Evolutionary conservation across 148 eudicot species (phyloP).

Genomic region (Camellia sinensis): DNA sequence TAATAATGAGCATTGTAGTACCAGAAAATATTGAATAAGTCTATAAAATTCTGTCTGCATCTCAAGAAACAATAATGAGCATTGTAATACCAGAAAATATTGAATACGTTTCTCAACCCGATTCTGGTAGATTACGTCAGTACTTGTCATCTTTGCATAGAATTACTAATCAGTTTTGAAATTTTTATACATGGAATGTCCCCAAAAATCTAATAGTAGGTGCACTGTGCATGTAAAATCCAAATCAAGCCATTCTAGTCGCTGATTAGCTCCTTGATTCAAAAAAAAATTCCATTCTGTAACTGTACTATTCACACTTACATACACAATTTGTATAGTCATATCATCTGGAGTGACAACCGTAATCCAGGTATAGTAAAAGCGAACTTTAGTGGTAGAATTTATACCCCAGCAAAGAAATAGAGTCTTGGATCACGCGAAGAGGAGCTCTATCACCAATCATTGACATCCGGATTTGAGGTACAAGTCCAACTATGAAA

Average conservation of each 20-base stretch:
- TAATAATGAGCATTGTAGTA: no score
- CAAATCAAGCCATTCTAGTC: neutral
- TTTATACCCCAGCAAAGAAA: constrained; percentile 57
- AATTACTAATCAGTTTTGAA: constrained; percentile 4
- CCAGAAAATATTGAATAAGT: no score
- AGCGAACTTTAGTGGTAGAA: neutral
- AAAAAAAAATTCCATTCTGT: neutral
- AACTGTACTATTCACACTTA: neutral
- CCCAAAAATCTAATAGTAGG: neutral
- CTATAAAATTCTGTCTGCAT: neutral
- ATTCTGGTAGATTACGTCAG: neutral
- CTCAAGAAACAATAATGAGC: neutral
- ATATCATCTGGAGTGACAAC: neutral
- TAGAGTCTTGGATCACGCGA: constrained; percentile 66
- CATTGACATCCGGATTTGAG: constrained; percentile 36
- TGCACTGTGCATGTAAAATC: no score
- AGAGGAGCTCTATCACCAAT: constrained; percentile 75
- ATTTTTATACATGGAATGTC: neutral
- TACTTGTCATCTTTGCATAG: no score
- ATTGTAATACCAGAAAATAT: no score
- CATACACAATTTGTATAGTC: neutral
- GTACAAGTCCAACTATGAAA: constrained; percentile 62
- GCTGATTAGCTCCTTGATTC: neutral
- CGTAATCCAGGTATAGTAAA: neutral
- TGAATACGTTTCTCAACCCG: neutral